These are phyloP conservation scores for Phytophthora capsici DNA, from an alignment of 352 stramenopile genomes.

Conservation along the genomic window DNA sequence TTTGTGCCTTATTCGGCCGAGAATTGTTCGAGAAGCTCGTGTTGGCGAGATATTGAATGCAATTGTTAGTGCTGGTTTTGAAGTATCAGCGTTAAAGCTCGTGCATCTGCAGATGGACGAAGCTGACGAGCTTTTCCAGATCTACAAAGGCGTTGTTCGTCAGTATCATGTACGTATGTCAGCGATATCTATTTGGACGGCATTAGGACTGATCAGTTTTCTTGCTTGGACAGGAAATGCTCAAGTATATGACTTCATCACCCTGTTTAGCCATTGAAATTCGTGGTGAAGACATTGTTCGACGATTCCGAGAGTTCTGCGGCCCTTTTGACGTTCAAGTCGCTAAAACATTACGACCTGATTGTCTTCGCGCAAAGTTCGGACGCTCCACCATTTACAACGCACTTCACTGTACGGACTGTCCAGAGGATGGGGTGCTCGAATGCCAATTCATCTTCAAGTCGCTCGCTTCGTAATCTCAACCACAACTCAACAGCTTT, in stretches of 20 bases:
- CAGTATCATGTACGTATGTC: constrained; percentile 67
- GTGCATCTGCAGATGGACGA: constrained; percentile 81
- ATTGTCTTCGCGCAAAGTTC: constrained; percentile 89
- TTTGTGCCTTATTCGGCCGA: constrained; percentile 64
- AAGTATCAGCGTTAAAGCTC: constrained; percentile 89
- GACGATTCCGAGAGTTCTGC: constrained; percentile 79
- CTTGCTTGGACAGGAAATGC: constrained; percentile 58
- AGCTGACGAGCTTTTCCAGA: constrained; percentile 92
- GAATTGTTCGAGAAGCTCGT: constrained; percentile 63
- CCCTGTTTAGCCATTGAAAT: constrained; percentile 91
- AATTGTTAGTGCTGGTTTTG: constrained; percentile 84
- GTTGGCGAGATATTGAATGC: constrained; percentile 81
- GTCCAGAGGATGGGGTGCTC: constrained; percentile 89
- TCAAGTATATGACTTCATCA: constrained; percentile 92
- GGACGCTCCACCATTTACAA: constrained; percentile 87
- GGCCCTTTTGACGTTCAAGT: constrained; percentile 92
- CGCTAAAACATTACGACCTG: constrained; percentile 84
- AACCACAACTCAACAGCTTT: background rate
- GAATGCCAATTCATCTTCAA: constrained; percentile 93
- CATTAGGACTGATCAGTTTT: background rate
- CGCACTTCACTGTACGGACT: constrained; percentile 94
- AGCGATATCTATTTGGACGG: background rate
- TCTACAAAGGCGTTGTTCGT: constrained; percentile 80
- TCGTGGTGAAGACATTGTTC: constrained; percentile 81
- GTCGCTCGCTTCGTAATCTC: constrained; percentile 33